Evolutionary conservation across 1,284 basidiomycete species (phyloP).

Genomic region (Leccinum huronense): DNA sequence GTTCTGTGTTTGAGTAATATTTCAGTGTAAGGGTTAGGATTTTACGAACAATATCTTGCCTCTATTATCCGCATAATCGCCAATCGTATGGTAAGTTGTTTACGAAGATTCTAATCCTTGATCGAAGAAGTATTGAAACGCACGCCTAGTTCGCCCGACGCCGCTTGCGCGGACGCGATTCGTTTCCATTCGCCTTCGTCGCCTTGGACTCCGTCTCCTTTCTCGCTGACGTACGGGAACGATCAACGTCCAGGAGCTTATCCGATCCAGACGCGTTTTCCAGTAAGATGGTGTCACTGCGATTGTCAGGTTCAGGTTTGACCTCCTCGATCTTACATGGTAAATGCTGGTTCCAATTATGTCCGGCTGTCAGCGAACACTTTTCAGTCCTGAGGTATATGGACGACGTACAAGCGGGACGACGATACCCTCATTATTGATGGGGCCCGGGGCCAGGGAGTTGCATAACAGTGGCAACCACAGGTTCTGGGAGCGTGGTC

Average conservation of each 20-base stretch:
- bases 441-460: too few species aligned
- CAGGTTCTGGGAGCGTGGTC: too few species aligned
- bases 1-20: too few species aligned
- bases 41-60: not conserved
- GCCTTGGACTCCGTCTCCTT: not conserved
- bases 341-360: too few species aligned
- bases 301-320: not conserved
- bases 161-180: not conserved
- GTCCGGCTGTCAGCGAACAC: too few species aligned
- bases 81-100: not conserved
- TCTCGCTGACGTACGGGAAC: too few species aligned
- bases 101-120: not conserved
- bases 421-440: too few species aligned
- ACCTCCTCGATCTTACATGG: too few species aligned
- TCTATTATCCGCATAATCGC: not conserved
- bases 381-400: too few species aligned
- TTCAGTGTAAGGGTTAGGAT: too few species aligned
- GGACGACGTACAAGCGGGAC: too few species aligned
- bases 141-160: not conserved
- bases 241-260: not conserved
- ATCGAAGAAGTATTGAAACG: not conserved
- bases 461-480: too few species aligned
- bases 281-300: not conserved
- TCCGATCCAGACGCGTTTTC: not conserved
- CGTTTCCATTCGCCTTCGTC: not conserved